phyloP scores from a whole-genome alignment of 495 filamentous ascomycete genomes.

The Oleoguttula mirabilis region DNA sequence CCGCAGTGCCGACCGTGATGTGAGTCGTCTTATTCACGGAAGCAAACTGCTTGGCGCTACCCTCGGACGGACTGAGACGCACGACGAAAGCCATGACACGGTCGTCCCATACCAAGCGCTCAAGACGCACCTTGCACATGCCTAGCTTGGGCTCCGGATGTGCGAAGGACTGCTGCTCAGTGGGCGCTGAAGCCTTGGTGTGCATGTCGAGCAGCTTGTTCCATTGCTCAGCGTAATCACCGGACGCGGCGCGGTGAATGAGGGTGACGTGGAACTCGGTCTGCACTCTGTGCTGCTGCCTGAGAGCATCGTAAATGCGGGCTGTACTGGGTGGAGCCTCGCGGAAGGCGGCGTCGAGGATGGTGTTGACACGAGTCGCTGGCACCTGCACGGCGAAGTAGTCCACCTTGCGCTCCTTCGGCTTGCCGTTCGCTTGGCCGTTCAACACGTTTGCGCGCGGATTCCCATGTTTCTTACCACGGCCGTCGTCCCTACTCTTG shows the following conservation, averaged over 20 bases:
- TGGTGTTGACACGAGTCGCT: slow-evolving; percentile 41
- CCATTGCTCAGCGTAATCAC: slow-evolving; percentile 57
- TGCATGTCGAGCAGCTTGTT: slow-evolving; percentile 40
- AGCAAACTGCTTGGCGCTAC: slow-evolving; percentile 42
- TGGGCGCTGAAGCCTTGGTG: slow-evolving; percentile 8
- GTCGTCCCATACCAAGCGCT: slow-evolving; percentile 65
- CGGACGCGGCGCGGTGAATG: slow-evolving; percentile 59
- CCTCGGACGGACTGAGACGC: slow-evolving; percentile 36
- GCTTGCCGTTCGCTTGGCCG: slow-evolving; percentile 9
- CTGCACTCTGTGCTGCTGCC: slow-evolving; percentile 63
- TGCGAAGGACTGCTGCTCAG: neutral
- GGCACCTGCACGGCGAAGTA: slow-evolving; percentile 67
- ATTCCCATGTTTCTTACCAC: neutral
- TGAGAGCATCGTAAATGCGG: slow-evolving; percentile 63
- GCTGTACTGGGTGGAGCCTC: slow-evolving; percentile 35
- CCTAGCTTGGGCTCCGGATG: slow-evolving; percentile 38
- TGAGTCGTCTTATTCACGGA: slow-evolving; percentile 73
- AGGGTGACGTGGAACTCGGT: slow-evolving; percentile 85
- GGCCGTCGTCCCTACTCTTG: slow-evolving; percentile 31
- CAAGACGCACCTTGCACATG: slow-evolving; percentile 44
- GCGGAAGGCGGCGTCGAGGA: slow-evolving; percentile 59
- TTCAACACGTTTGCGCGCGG: neutral
- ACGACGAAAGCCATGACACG: slow-evolving; percentile 82
- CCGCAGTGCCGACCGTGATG: slow-evolving; percentile 74
- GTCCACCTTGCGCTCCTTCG: slow-evolving; percentile 50